phyloP scores from a whole-genome alignment of 1,284 basidiomycete genomes.

The Trichosporon coremiiforme region DNA sequence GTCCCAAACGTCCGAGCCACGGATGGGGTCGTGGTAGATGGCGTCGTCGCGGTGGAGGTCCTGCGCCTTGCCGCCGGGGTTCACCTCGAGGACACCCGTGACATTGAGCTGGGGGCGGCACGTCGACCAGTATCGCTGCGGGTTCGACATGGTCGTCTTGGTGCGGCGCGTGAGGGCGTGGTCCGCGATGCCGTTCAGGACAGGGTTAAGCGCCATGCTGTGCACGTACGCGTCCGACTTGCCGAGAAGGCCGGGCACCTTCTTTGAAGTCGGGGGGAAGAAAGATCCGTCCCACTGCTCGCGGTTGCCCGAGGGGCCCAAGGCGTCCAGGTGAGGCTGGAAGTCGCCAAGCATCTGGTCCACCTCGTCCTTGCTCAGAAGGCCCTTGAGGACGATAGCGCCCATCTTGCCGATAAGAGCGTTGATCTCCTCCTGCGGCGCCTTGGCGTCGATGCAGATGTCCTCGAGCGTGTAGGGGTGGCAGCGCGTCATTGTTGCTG shows the following conservation, averaged over 20 bases:
- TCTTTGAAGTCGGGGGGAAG: slow-evolving; percentile 32
- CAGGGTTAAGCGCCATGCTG: slow-evolving; percentile 28
- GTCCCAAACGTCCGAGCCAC: slow-evolving; percentile 29
- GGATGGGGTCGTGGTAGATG: slow-evolving; percentile 31
- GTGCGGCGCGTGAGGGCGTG: slow-evolving; percentile 29
- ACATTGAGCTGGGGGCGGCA: slow-evolving; percentile 32
- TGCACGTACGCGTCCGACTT: slow-evolving; percentile 28
- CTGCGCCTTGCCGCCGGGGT: slow-evolving; percentile 31
- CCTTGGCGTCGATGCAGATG: slow-evolving; percentile 31
- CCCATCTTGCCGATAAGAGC: slow-evolving; percentile 34
- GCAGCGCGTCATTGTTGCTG: slow-evolving; percentile 25
- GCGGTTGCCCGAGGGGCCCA: slow-evolving; percentile 27
- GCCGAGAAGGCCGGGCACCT: slow-evolving; percentile 28
- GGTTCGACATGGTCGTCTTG: slow-evolving; percentile 32
- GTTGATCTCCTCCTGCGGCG: slow-evolving; percentile 33
- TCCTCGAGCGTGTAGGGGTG: slow-evolving; percentile 32
- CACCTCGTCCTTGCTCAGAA: slow-evolving; percentile 26
- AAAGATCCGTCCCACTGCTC: slow-evolving; percentile 34
- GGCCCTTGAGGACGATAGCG: slow-evolving; percentile 31
- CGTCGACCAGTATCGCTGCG: slow-evolving; percentile 30
- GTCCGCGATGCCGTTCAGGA: slow-evolving; percentile 30
- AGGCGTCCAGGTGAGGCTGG: slow-evolving; percentile 29
- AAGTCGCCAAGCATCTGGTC: slow-evolving; percentile 28
- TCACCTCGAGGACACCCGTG: slow-evolving; percentile 30
- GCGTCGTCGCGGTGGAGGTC: slow-evolving; percentile 34